phyloP scores from a whole-genome alignment of 192 early-diverging fungal genomes.

The Backusella psychrophila region DNA sequence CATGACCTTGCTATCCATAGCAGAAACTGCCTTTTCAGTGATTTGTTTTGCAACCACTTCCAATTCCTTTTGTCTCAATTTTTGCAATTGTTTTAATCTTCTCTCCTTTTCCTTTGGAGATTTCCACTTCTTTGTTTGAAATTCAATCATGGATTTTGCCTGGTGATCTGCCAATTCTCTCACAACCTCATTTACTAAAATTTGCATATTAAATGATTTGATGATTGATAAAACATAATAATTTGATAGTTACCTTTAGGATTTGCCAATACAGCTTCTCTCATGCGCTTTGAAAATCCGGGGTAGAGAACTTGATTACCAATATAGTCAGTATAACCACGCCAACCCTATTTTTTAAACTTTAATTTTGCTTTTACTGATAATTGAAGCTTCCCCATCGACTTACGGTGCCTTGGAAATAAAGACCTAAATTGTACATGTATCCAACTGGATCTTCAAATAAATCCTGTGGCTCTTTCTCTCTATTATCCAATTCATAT shows the following conservation, averaged over 20 bases:
- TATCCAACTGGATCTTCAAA: constrained; percentile 71
- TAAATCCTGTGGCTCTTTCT: constrained; percentile 52
- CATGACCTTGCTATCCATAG: constrained; percentile 61
- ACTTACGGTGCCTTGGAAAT: constrained; percentile 59
- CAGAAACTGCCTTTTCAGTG: constrained; percentile 56
- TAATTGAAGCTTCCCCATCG: background rate
- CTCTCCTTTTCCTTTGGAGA: background rate
- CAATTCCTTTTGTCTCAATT: constrained; percentile 42
- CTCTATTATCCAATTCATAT: constrained; percentile 7
- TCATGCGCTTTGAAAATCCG: constrained; percentile 64
- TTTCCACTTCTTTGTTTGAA: constrained; percentile 21
- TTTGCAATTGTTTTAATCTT: constrained; percentile 9
- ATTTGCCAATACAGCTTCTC: constrained; percentile 54
- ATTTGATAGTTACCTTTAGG: constrained; percentile 41
- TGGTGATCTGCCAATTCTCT: constrained; percentile 30
- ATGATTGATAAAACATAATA: background rate
- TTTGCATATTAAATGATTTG: background rate
- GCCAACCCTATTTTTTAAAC: constrained; percentile 63
- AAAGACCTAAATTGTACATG: constrained; percentile 55
- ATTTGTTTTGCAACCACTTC: constrained; percentile 53
- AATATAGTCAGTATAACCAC: constrained; percentile 75
- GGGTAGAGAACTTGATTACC: constrained; percentile 68
- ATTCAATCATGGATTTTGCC: constrained; percentile 28
- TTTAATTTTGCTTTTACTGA: background rate
- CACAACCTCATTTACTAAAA: constrained; percentile 33